These are phyloP conservation scores for Paramecium bursaria DNA, from an alignment of 73 alveolate genomes.

Conservation along the genomic window DNA sequence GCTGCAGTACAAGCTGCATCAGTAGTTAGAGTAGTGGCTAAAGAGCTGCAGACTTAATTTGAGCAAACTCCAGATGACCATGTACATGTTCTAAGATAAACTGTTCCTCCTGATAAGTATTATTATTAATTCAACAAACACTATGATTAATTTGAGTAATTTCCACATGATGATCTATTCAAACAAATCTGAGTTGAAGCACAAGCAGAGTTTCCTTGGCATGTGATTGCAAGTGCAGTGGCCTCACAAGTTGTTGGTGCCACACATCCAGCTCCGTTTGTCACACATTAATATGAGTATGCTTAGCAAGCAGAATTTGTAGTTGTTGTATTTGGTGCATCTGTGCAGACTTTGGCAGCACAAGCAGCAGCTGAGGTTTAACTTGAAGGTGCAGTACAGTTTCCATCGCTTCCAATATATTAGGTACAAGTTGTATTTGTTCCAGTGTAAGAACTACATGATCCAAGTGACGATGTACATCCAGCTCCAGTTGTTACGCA, in stretches of 20 bases:
- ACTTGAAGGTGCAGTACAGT: constrained; percentile 31
- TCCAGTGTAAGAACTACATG: constrained; percentile 6
- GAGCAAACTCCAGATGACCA: constrained; percentile 12
- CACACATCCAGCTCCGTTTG: constrained; percentile 39
- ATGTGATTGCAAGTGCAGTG: not conserved
- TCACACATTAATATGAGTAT: constrained; percentile 5
- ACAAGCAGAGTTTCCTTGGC: not conserved
- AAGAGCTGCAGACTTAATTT: not conserved
- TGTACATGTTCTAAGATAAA: no score
- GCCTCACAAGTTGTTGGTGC: not conserved
- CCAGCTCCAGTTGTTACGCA: constrained; percentile 46
- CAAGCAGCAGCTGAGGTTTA: constrained; percentile 9
- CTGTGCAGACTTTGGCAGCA: constrained; percentile 13
- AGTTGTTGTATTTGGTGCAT: not conserved
- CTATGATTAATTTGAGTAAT: no score
- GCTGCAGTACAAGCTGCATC: constrained; percentile 18
- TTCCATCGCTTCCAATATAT: constrained; percentile 59
- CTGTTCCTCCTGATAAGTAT: not conserved
- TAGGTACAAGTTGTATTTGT: constrained; percentile 24
- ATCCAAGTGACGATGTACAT: not conserved
- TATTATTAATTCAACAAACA: no score
- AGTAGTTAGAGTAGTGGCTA: constrained; percentile 4
- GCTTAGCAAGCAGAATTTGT: constrained; percentile 18
- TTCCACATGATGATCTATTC: no score
- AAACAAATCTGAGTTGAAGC: no score